These are phyloP conservation scores for Escovopsis sp. DNA, from an alignment of 2,329 filamentous ascomycete species.

Conservation along the genomic window DNA sequence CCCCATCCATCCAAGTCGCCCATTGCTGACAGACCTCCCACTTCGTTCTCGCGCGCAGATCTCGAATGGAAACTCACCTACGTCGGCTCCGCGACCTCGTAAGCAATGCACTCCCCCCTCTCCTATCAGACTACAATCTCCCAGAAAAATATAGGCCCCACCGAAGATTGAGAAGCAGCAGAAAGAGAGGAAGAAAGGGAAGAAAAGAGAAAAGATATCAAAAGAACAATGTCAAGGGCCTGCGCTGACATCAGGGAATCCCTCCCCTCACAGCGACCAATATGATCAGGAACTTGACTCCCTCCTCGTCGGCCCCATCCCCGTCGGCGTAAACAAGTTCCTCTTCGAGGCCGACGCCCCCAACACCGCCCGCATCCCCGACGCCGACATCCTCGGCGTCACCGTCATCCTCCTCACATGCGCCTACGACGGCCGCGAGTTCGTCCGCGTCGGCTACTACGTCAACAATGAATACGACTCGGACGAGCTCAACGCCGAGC, in stretches of 20 bases:
- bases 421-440: slow-evolving; percentile 90
- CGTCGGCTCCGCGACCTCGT: slow-evolving; percentile 95
- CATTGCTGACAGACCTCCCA: background rate
- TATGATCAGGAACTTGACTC: slow-evolving; percentile 98
- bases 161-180: slow-evolving; percentile 6
- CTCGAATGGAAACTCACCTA: slow-evolving; percentile 99
- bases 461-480: slow-evolving; percentile 98
- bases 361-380: slow-evolving; percentile 77
- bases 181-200: too few species aligned
- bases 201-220: too few species aligned
- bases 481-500: slow-evolving; percentile 75
- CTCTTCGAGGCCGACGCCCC: slow-evolving; percentile 91
- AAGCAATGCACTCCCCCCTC: slow-evolving; percentile 22
- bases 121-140: too few species aligned
- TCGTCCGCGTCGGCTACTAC: slow-evolving; percentile 96
- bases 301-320: slow-evolving; percentile 91
- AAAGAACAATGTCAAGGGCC: too few species aligned
- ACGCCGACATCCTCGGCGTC: slow-evolving; percentile 89
- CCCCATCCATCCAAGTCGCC: too few species aligned
- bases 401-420: slow-evolving; percentile 94
- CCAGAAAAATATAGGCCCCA: slow-evolving; percentile 9
- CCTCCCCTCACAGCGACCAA: slow-evolving; percentile 49
- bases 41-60: slow-evolving; percentile 37
- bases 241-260: background rate
- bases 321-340: slow-evolving; percentile 96